These are phyloP conservation scores for Trichoderma erinaceum DNA, from an alignment of 495 filamentous ascomycete species.

Conservation along the genomic window DNA sequence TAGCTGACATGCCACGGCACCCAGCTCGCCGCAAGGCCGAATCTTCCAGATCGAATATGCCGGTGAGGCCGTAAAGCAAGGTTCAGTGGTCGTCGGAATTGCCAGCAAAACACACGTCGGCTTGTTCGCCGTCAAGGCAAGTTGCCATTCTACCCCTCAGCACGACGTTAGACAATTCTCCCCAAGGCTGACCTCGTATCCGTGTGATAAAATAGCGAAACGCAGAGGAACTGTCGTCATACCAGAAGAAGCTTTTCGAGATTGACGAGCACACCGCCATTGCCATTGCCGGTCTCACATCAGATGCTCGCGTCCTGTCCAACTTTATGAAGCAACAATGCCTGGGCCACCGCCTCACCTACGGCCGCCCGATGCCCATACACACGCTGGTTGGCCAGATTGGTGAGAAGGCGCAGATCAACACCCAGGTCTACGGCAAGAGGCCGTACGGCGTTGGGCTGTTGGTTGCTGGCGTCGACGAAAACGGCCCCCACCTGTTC, in stretches of 20 bases:
- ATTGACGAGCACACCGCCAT: constrained; percentile 94
- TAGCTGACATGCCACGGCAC: neutral
- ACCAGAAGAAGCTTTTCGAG: constrained; percentile 98
- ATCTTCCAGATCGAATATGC: constrained; percentile 99
- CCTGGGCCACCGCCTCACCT: constrained; percentile 88
- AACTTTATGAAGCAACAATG: constrained; percentile 99
- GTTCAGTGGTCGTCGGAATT: constrained; percentile 93
- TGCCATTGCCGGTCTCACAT: constrained; percentile 93
- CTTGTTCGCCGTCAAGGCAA: constrained; percentile 92
- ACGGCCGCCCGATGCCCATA: constrained; percentile 85
- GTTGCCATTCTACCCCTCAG: constrained; percentile 18
- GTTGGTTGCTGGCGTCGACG: constrained; percentile 88
- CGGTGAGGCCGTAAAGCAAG: constrained; percentile 96
- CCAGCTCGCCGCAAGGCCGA: constrained; percentile 94
- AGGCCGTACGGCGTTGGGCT: constrained; percentile 95
- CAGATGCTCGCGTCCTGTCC: constrained; percentile 96
- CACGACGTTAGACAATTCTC: neutral
- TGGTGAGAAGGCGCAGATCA: constrained; percentile 91
- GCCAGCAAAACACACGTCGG: constrained; percentile 97
- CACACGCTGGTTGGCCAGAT: constrained; percentile 83
- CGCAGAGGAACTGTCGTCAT: constrained; percentile 97
- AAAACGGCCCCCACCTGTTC: constrained; percentile 88
- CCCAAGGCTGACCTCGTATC: constrained; percentile 16
- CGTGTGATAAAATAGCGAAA: constrained; percentile 61
- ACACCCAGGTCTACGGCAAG: constrained; percentile 96